Evolutionary conservation across 768 basidiomycete species (phyloP), one percentile per base, ranked within the genome.

Genomic region (Ephemerocybe angulata): DNA sequence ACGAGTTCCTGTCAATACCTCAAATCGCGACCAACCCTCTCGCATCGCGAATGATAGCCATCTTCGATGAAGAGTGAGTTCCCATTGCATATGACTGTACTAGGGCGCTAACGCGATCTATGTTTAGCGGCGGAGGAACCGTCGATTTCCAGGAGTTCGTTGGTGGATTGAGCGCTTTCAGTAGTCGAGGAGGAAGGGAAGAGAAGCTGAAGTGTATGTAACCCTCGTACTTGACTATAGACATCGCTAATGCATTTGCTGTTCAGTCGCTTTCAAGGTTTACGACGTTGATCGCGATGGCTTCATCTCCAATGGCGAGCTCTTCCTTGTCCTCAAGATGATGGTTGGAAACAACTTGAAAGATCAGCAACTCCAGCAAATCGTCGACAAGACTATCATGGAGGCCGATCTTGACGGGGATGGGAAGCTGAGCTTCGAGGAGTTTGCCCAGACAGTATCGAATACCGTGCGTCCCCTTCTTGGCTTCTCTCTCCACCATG

Each of bases 101-200:
- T 17, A 8, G 8, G 33, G 17, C 8, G 24, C 21, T 44, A 31
- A 28, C 41, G n/a, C 17, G 35, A 25, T 47, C 51, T 35, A 40
- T 47, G 31, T 52, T 21, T 63, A 98, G 97, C 70, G 97, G 97
- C 56, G 93, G 94, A 70, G 96, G 96, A 54, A 95, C 95, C 0
- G 97, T 99, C 47, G 97, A 99, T 70, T 99, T 99, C 70, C 95
- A 98, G 65, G 96, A 99, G 72, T 99, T 98, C 63, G 97, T 99
- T 0, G 95, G 93, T 2, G 97, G 96, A 1, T 71, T 99, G 65
- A 98, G 95, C 67, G 97, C 97, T 50, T 99, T 99, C 72, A 96
- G 93, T 60, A 94, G 91, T 70, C 85, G 94, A 66, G 97, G 97
- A 17, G 97, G 92, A 19, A 79, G 96, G 58, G 97, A 99, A 65